A percentile compares a stretch with the other conserved stretches of the same genome.
Evolutionary conservation across 768 basidiomycete species (phyloP).

Genomic region (Boletus sp.): DNA sequence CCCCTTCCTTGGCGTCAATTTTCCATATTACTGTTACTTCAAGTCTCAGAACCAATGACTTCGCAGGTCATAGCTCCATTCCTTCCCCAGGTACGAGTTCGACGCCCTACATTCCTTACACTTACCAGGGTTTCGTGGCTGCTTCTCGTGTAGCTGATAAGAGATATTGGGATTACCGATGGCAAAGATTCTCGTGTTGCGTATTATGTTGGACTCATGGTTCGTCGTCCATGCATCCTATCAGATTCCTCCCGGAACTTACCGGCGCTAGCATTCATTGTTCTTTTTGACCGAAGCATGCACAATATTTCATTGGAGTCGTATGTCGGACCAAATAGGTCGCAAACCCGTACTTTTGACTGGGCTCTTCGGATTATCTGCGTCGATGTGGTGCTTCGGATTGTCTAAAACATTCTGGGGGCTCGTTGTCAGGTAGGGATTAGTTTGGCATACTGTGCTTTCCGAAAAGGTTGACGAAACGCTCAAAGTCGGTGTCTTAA

Average conservation of each 20-base stretch:
- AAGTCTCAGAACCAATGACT: slow-evolving; percentile 73
- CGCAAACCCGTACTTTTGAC: slow-evolving; percentile 47
- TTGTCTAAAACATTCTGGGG: slow-evolving; percentile 46
- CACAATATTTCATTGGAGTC: slow-evolving; percentile 49
- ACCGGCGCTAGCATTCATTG: slow-evolving; percentile 39
- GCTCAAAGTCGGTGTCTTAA: slow-evolving; percentile 40
- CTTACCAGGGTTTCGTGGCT: not conserved
- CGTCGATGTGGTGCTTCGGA: slow-evolving; percentile 49
- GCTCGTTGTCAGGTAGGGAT: slow-evolving; percentile 38
- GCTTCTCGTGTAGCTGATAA: slow-evolving; percentile 20
- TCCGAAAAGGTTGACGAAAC: not conserved
- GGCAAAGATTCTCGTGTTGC: slow-evolving; percentile 46
- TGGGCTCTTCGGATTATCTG: slow-evolving; percentile 43
- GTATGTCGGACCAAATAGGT: slow-evolving; percentile 48
- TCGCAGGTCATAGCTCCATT: slow-evolving; percentile 75
- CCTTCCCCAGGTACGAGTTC: slow-evolving; percentile 50
- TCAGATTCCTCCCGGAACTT: not conserved
- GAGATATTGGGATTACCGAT: slow-evolving; percentile 37
- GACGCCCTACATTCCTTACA: not conserved
- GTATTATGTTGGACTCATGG: slow-evolving; percentile 49
- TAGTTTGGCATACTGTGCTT: not conserved
- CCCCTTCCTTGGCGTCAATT: slow-evolving; percentile 72
- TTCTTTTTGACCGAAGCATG: slow-evolving; percentile 51
- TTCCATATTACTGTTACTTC: slow-evolving; percentile 63
- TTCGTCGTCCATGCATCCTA: slow-evolving; percentile 22